Base-by-base conservation (phyloP, 164 flowering plant species). In the Magnolia changhungtana region DNA sequence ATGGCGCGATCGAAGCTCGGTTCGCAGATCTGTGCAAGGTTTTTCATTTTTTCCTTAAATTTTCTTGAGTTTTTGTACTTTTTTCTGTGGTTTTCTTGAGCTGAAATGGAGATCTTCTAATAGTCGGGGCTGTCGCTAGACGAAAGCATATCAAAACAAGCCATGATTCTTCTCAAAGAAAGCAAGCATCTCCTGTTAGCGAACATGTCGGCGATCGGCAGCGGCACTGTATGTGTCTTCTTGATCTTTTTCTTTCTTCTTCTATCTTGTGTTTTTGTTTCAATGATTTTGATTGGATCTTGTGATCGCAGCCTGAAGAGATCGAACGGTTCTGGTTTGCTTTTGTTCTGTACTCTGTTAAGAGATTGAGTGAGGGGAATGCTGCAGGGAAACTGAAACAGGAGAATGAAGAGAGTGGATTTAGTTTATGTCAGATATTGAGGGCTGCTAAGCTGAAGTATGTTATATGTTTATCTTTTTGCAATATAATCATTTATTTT, bases 261-360 rank as follows among this genome's bases (percentile, higher is more conserved):
- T n/a, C 31, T 14, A 3, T 76, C 20, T 70, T 58, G 13, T 29
- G 23, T 27, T 75, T 21, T 10, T 19, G 16, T 24, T 61, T 19
- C 49, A 16, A 55, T 50, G 14, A 24, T 24, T 55, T 59, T 61
- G 58, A 59, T 52, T 75, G 19, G 27, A 16, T 61, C 2, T 72
- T 19, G 51, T 75, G 37, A 20, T 71, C 3, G 74, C 86, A 95
- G 99, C 87, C 85, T 0, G 97, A 90, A 76, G 98, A 96, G 84
- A 86, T 86, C 23, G 98, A 94, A 72, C 81, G 90, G 63, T 88
- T 77, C 76, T 92, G 96, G 98, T 91, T 90, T 87, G 91, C 97
- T 1, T 90, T 90, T 78, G 79, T 92, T 61, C 78, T 91, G 69
- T 92, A 86, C 75, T 80, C 87, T 5, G 89, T 90, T 19, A 94